Conservation (phyloP, 352 stramenopile species). For the Phytophthora hybrid region DNA sequence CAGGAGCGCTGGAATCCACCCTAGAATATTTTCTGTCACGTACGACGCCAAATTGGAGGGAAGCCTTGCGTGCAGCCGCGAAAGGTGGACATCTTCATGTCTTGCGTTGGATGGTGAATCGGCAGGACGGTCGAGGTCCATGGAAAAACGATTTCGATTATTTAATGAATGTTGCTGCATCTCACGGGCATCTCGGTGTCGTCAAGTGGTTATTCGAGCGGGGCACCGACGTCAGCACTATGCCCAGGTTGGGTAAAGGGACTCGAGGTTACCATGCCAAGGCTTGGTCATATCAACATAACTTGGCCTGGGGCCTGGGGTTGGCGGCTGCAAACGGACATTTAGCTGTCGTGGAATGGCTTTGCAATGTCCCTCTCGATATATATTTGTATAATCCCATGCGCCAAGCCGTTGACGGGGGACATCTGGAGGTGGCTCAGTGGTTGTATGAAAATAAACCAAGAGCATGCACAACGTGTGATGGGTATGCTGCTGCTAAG, state of each 20-base stretch:
- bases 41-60: background rate
- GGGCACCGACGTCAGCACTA: background rate
- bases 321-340: background rate
- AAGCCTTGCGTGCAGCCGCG: too few relatives aligned
- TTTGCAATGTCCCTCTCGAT: background rate
- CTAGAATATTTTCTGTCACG: background rate
- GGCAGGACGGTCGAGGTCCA: too few relatives aligned
- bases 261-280: background rate
- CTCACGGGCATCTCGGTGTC: slow-evolving; percentile 13
- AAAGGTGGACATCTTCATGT: too few relatives aligned
- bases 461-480: background rate
- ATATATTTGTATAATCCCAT: background rate
- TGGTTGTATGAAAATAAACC: background rate
- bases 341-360: background rate
- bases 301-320: background rate
- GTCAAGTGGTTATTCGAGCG: slow-evolving; percentile 4
- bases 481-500: background rate
- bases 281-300: background rate
- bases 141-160: too few relatives aligned
- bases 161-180: background rate
- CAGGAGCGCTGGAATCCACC: background rate
- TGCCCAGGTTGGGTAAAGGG: too few relatives aligned
- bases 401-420: background rate
- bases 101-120: too few relatives aligned
- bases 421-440: background rate